Evolutionary conservation across 345 rosid genomes (phyloP), one percentile per base, ranked within the genome.

Genomic region (Citrus mangshanensis): DNA sequence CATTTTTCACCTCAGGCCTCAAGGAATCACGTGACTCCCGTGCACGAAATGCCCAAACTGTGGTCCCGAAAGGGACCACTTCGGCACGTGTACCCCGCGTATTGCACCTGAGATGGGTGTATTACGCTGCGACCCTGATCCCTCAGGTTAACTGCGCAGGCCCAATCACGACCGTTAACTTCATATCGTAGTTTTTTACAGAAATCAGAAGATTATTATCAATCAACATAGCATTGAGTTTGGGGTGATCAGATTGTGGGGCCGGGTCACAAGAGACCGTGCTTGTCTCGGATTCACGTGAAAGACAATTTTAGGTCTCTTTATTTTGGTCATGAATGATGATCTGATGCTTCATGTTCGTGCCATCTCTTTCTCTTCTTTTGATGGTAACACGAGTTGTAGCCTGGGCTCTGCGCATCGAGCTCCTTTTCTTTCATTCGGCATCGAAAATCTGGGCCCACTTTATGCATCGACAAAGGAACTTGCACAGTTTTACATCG

Each of bases 261-360:
- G 2, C n/a, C 63, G 34, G 37, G 56, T 25, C 73, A 56, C 67
- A 37, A 72, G 18, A 30, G 27, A 21, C 58, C 81, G 71, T 71
- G 81, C 70, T 3, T 7, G 61, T 61, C 63, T 49, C 19, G 76
- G 65, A 40, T 54, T 78, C 81, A 71, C 70, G 81, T 78, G 81
- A 34, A 34, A 10, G 68, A 28, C 34, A 30, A 32, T 14, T 14
- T 35, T 30, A 9, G 37, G 35, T 8, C 62, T 32, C 6, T 40
- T 27, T 18, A 9, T 38, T 74, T 5, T 46, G 16, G 54, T 30
- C 51, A 30, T 55, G 34, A 54, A 22, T 55, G 24, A 35, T 76
- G 24, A 4, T n/a, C 65, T 37, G 72, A 51, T 63, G 35, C 56
- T 32, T 49, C 70, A 9, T 49, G 34, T 28, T 18, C 21, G 14